A percentile compares a stretch with the other conserved stretches of the same genome.
Conservation (phyloP, 1,284 basidiomycete species). For the Sporisorium iseilematis-ciliati region DNA sequence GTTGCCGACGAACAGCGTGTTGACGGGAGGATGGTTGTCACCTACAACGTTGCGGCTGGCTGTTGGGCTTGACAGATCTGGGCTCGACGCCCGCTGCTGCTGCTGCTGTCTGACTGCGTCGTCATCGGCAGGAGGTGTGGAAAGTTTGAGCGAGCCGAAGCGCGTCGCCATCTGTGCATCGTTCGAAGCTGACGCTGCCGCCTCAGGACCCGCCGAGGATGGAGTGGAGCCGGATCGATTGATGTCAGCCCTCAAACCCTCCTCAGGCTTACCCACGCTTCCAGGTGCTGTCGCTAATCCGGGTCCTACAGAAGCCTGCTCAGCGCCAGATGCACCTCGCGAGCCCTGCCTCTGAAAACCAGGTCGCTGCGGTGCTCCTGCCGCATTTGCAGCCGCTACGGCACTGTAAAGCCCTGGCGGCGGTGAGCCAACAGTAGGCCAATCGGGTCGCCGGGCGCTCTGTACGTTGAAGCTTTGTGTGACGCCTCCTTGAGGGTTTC, state of each 20-base stretch:
- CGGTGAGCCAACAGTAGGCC: conserved; percentile 54
- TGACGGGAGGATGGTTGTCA: conserved; percentile 61
- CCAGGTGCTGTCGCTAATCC: not conserved
- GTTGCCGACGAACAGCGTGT: conserved; percentile 64
- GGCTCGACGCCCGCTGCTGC: conserved; percentile 31
- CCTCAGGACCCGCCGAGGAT: conserved; percentile 33
- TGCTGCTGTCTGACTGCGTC: conserved; percentile 19
- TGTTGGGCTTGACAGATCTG: conserved; percentile 50
- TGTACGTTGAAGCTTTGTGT: conserved; percentile 17
- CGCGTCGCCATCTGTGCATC: conserved; percentile 35
- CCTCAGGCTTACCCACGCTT: conserved; percentile 33
- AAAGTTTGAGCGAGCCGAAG: conserved; percentile 53
- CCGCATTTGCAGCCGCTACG: not conserved
- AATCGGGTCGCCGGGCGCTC: conserved; percentile 42
- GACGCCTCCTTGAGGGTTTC: conserved; percentile 7
- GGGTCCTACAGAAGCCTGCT: conserved; percentile 11
- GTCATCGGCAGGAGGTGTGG: conserved; percentile 42
- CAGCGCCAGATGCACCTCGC: conserved; percentile 20
- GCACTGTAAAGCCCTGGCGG: conserved; percentile 39
- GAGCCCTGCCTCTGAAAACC: conserved; percentile 41
- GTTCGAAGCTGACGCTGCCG: not conserved
- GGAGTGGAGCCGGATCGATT: conserved; percentile 23
- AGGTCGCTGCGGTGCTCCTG: conserved; percentile 24
- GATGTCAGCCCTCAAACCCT: conserved; percentile 34
- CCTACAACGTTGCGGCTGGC: conserved; percentile 51